Base-by-base conservation (phyloP, 2,329 filamentous ascomycete species). In the Botrytis fragariae region DNA sequence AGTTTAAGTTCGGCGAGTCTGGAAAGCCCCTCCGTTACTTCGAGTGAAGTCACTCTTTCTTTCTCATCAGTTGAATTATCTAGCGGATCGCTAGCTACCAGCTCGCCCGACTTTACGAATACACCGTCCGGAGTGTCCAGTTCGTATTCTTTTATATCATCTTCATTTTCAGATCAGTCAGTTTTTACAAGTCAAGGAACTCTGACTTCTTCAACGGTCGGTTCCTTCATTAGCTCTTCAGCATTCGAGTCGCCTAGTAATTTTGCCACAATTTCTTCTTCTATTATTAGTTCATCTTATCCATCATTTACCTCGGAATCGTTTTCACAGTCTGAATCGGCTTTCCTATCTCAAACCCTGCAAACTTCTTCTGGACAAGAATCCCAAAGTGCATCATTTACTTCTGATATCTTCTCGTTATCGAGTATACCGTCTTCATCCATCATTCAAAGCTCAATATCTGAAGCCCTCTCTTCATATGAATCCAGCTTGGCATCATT, bases 1-100 rank as follows among this genome's bases (percentile, higher is more conserved):
- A 73, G 72, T 51, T 35, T 72, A 62, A 42, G 42, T 14, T 62
- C 54, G 71, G 65, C 71, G 71, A 61, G 71, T 22, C 37, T 72
- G 71, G 71, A 39, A 72, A 69, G 63, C 32, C 51, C 59, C 18
- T 32, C 48, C 35, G 54, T 37, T 54, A 35, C 32, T 61, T 72
- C 71, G 37, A 69, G 51, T 60, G 29, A 39, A 59, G 3, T 44
- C 5, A 69, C 32, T 37, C 9, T 9, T 42, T 37, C 71, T 45
- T 25, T 44, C n/a, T 72, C 70, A 57, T 57, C 71, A 48, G 62
- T 72, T 69, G 71, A 61, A 54, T 25, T 20, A 4, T 59, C 45
- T 29, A 72, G 63, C 63, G 71, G 54, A 69, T 69, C 60, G 63
- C 63, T 20, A 61, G 54, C 39, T 61, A 51, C 63, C 54, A 51